phyloP scores from a whole-genome alignment of 306 rosid species.

The Medicago lupulina region DNA sequence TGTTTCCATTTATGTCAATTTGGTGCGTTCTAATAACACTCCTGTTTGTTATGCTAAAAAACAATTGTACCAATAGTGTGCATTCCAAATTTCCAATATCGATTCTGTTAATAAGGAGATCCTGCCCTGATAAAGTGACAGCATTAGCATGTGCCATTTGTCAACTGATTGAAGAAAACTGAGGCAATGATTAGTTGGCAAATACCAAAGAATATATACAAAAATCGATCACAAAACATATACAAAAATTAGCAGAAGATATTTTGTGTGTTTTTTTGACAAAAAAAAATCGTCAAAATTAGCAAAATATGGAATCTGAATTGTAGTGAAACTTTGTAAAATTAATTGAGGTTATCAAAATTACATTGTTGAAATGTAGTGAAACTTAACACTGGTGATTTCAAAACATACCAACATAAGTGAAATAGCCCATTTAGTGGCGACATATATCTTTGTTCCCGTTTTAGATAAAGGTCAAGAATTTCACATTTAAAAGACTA shows the following conservation, averaged over 20 bases:
- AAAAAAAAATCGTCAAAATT: background rate
- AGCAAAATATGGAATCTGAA: conserved; percentile 31
- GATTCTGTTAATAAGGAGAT: conserved; percentile 19
- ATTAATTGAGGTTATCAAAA: too few relatives aligned
- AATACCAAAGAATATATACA: conserved; percentile 23
- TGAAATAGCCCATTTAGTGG: conserved; percentile 32
- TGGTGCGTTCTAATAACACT: too few relatives aligned
- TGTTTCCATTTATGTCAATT: too few relatives aligned
- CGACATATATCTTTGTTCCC: conserved; percentile 12
- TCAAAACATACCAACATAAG: background rate
- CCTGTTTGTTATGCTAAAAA: too few relatives aligned
- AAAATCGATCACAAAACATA: background rate
- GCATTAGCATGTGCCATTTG: conserved; percentile 45
- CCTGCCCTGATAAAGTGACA: conserved; percentile 25
- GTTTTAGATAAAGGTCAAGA: conserved; percentile 16
- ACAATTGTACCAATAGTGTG: background rate
- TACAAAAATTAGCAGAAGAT: too few relatives aligned
- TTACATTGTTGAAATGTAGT: too few relatives aligned
- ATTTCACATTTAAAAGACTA: too few relatives aligned
- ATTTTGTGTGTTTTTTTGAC: too few relatives aligned
- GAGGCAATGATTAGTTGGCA: conserved; percentile 47
- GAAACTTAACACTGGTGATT: too few relatives aligned
- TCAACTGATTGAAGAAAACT: conserved; percentile 38
- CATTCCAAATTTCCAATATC: background rate
- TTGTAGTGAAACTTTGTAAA: conserved; percentile 11